Evolutionary conservation across 1,139 yeast species (phyloP), one percentile per base, ranked within the genome.

Genomic region (Tardiomyces digboiensis): DNA sequence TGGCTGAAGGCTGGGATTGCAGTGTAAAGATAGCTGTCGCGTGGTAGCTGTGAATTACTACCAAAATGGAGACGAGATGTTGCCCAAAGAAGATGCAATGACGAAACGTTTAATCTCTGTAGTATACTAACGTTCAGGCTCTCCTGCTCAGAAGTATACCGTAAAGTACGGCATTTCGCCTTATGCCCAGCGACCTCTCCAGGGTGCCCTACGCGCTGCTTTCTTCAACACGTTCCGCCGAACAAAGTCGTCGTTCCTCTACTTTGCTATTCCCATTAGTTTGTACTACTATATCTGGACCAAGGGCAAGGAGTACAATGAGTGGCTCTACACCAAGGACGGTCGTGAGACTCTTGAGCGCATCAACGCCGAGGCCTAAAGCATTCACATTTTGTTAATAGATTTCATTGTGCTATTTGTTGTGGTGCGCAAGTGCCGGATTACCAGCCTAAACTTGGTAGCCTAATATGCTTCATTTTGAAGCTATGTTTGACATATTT

Each of bases 221-320:
- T 69, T 89, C 56, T 89, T 85, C 82, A 91, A 93, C 80, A 78
- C 85, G 42, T 85, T 85, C 77, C 88, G 98, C 78, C 85, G 98
- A 77, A 80, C 83, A 58, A 85, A 80, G 72, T 74, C 83, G 63
- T 97, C 91, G 74, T 78, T 80, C 53, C 71, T 91, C 59, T 91
- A 73, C 70, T 71, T 91, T 49, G 69, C 78, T 46, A 65, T 88
- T 55, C 99, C 99, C 54, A 85, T 76, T 53, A 72, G 78, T 47
- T 66, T 85, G 55, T 82, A 86, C 62, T 88, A 91, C 84, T 81
- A 78, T 67, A 68, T 89, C 71, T 88, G 96, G 95, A 79, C 79
- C 52, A 68, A 75, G 62, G 93, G 95, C 56, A 80, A 88, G 72
- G 87, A 83, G 64, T 87, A 88, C 78, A 91, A 91, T 70, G 91